Base-by-base conservation (phyloP, 176 grass and related monocot species). In the Lolium rigidum region DNA sequence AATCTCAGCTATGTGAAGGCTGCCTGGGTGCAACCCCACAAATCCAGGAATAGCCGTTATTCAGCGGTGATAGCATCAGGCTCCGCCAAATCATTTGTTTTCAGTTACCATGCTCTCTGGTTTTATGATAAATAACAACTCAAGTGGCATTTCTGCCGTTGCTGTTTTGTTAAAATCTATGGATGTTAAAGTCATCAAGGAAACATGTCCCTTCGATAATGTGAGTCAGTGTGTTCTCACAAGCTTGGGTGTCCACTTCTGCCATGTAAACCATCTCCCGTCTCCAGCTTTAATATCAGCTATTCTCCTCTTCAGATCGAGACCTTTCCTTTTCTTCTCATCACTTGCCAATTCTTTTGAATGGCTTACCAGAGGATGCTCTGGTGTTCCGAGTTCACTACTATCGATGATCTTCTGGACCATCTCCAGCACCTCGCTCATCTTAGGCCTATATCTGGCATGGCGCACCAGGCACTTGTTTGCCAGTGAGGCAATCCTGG, bases 341-440 rank as follows among this genome's bases (percentile, higher is more conserved):
- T 77, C 52, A 75, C 4, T 39, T 20, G 24, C 64, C 75, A 77
- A 11, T 58, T 93, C 80, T 82, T 87, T 85, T 31, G 87, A 92
- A 63, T 25, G 78, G 5, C 74, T 83, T 49, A 90, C 90, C 39
- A 82, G 54, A 46, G 85, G 88, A 76, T 65, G 90, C 44, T 91
- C 91, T 0, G 79, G 96, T 13, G 86, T 78, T 73, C 92, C 92
- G 8, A 86, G 80, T 10, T 90, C 90, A n/a, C 67, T 86, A 46
- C 88, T 92, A 31, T 92, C 88, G 0, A 95, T 20, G 3, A 98
- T 95, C 76, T 90, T 95, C 83, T 91, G 83, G 43, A 98, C 88
- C 96, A 95, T 98, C 50, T 92, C 88, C 52, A 94, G 26, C 26
- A 98, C 96, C 86, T 98, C 90, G 1, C 96, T 98, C 93, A 95